Base-by-base conservation (phyloP, 352 stramenopile species). In the Pythium myriotylum region DNA sequence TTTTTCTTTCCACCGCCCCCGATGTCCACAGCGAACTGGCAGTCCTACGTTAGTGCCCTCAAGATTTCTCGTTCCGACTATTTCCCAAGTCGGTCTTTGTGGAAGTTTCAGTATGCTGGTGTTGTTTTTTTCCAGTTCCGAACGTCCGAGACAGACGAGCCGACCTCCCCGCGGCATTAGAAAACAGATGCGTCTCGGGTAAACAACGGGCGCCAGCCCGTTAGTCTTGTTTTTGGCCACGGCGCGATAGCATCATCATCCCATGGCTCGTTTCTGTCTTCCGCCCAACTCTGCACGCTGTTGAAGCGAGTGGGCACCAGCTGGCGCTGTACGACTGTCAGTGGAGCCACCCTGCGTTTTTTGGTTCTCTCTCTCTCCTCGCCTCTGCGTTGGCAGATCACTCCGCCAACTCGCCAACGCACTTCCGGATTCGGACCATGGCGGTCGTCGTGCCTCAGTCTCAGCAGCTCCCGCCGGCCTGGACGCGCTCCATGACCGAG, bases 391-490 rank as follows among this genome's bases (percentile, higher is more conserved):
- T 37, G 5, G 45, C 17, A 16, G 22, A 29, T 35, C 29, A 23
- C 20, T 17, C 8, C 48, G 29, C 17, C n/a, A n/a, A 19, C 29
- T 10, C 46, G 23, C 24, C 12, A 14, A 57, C 50, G 23, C 54
- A 62, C 17, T 62, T 54, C 23, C n/a, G 48, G 42, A 40, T 54
- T 56, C 56, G 9, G 46, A 65, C 58, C 35, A 65, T 65, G 58
- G 48, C 58, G 24, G 39, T 65, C 23, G 58, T 59, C 40, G 40
- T 59, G 13, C 49, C 47, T 3, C 50, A 45, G 22, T 47, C 37
- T n/a, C 56, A 63, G 35, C 39, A 65, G 47, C 39, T 65, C 48
- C 33, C 48, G 19, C 46, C 59, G 39, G 40, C 58, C 27, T 65
- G 58, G 58, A 59, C 58, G 12, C 27, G 41, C 17, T n/a, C 32